Percentiles rank a stretch among this genome's conserved stretches.
These are phyloP conservation scores for Silybum marianum DNA, from an alignment of 129 eudicot genomes.

Conservation along the genomic window DNA sequence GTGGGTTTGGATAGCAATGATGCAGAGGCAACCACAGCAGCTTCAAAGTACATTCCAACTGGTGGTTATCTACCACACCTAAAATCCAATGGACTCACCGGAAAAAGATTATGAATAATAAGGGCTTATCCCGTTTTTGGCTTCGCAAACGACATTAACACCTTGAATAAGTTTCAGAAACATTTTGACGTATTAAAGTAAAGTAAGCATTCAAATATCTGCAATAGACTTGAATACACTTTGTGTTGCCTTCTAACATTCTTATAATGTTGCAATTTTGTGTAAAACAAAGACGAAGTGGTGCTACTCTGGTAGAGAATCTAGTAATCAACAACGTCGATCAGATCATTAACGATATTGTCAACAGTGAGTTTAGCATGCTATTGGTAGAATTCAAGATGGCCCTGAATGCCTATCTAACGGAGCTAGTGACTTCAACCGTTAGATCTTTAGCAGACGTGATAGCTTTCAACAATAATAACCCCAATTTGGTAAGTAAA, in stretches of 20 bases:
- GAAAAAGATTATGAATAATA: conserved; percentile 57
- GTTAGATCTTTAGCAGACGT: conserved; percentile 37
- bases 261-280: neutral
- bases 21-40: conserved; percentile 49
- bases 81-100: conserved; percentile 47
- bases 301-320: conserved; percentile 59
- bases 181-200: conserved; percentile 59
- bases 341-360: conserved; percentile 27
- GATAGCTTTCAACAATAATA: conserved; percentile 41
- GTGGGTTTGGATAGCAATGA: conserved; percentile 69
- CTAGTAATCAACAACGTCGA: conserved; percentile 39
- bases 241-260: neutral
- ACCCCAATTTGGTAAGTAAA: conserved; percentile 31
- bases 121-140: conserved; percentile 40
- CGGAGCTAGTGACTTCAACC: conserved; percentile 41
- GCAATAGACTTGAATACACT: neutral
- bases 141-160: conserved; percentile 30
- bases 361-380: conserved; percentile 37
- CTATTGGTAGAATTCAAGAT: conserved; percentile 54
- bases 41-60: conserved; percentile 53
- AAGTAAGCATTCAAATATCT: conserved; percentile 24
- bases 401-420: conserved; percentile 45
- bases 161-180: conserved; percentile 39
- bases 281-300: conserved; percentile 42
- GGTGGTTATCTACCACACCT: conserved; percentile 63